These are phyloP conservation scores for Trichoderma harzianum DNA, from an alignment of 2,329 filamentous ascomycete genomes.

Conservation along the genomic window DNA sequence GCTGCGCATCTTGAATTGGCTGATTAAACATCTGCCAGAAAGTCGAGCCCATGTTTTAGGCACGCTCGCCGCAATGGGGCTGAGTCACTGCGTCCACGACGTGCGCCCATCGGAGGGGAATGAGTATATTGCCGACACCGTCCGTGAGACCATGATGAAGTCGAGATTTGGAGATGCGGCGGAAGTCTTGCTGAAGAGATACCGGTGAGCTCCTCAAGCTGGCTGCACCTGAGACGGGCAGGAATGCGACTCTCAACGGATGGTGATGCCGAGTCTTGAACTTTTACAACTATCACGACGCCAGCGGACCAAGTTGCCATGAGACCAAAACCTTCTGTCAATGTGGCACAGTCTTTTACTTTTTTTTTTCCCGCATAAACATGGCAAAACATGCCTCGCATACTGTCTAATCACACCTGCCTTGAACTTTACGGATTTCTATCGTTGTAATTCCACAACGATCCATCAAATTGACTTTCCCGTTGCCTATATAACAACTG, in stretches of 20 bases:
- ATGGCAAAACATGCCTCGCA: not conserved
- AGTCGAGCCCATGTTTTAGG: not conserved
- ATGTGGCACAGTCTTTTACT: not conserved
- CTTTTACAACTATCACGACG: not conserved
- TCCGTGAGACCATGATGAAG: slow-evolving; percentile 1
- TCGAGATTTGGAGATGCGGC: not conserved
- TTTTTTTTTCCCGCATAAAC: not conserved
- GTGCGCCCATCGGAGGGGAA: not conserved
- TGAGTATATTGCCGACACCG: not conserved
- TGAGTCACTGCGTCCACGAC: not conserved
- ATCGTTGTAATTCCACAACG: not conserved
- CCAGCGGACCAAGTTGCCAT: not conserved
- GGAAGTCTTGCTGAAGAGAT: not conserved
- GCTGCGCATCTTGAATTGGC: not conserved
- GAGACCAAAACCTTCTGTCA: not conserved
- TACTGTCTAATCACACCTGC: not conserved
- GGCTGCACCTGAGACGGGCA: not conserved
- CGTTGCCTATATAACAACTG: not conserved
- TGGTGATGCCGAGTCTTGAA: not conserved
- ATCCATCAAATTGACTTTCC: not conserved
- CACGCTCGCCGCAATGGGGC: not conserved
- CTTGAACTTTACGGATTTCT: not conserved
- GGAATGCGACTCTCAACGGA: not conserved
- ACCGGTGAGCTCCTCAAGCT: not conserved
- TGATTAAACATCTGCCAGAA: not conserved